A percentile compares a stretch with the other conserved stretches of the same genome.
phyloP scores from a whole-genome alignment of 306 rosid species.

The Cucumis hystrix region DNA sequence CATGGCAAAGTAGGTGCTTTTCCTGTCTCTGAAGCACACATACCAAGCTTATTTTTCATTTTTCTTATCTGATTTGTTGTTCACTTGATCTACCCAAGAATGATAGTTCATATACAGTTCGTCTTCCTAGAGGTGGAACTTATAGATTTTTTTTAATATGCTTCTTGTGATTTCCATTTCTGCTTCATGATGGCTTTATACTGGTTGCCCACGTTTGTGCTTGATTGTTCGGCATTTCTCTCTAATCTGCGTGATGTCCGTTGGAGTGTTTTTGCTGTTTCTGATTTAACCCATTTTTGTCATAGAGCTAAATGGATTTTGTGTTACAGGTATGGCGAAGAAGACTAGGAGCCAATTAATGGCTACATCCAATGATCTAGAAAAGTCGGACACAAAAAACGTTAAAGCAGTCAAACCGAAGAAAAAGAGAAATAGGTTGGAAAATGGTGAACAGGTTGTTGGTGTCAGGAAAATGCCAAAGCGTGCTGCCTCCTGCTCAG shows the following conservation, averaged over 20 bases:
- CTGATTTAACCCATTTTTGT: background rate
- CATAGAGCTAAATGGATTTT: background rate
- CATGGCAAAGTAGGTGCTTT: background rate
- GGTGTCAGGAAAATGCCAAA: slow-evolving; percentile 64
- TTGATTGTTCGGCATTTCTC: background rate
- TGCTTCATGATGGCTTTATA: background rate
- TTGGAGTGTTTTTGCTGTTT: background rate
- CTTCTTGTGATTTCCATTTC: background rate
- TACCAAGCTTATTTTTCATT: background rate
- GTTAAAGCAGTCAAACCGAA: slow-evolving; percentile 2
- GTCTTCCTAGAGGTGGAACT: background rate
- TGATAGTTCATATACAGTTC: background rate
- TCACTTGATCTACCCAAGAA: background rate
- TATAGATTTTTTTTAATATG: background rate
- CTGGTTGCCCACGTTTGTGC: background rate
- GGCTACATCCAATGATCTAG: slow-evolving; percentile 1
- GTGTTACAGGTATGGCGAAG: slow-evolving; percentile 5
- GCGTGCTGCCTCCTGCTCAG: slow-evolving; percentile 66
- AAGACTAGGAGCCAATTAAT: background rate
- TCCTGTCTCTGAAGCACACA: background rate
- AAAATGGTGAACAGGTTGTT: slow-evolving; percentile 25
- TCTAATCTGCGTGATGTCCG: background rate
- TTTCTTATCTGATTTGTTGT: background rate
- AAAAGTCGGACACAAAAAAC: background rate
- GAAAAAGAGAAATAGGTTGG: slow-evolving; percentile 38